Conservation (phyloP, 805 yeast genomes). For the Metschnikowia kofuensis region DNA sequence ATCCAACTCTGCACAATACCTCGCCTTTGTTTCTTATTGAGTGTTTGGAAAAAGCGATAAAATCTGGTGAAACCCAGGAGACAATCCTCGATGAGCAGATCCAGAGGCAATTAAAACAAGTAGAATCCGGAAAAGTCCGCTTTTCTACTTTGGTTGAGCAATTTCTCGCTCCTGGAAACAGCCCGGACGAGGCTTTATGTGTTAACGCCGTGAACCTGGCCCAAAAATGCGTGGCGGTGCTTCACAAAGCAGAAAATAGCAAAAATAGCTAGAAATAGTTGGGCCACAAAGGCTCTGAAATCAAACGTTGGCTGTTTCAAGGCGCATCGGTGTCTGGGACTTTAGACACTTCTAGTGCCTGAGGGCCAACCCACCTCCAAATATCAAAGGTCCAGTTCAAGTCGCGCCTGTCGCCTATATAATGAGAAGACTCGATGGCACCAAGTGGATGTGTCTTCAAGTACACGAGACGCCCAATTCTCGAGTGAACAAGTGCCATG, state of each 20-base stretch:
- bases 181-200: neutral
- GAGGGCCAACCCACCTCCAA: slow-evolving; percentile 61
- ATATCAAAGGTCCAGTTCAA: slow-evolving; percentile 87
- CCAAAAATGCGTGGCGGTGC: slow-evolving; percentile 4
- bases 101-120: slow-evolving; percentile 1
- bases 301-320: neutral
- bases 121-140: neutral
- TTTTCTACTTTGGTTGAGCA: neutral
- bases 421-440: slow-evolving; percentile 63
- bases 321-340: slow-evolving; percentile 4
- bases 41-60: slow-evolving; percentile 1
- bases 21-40: slow-evolving; percentile 1
- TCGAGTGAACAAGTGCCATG: slow-evolving; percentile 93
- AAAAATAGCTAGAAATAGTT: neutral
- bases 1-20: neutral
- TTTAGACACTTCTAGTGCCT: neutral
- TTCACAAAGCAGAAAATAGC: neutral
- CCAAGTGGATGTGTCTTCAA: slow-evolving; percentile 42
- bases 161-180: neutral
- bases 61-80: slow-evolving; percentile 1
- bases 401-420: slow-evolving; percentile 69
- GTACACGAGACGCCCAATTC: slow-evolving; percentile 69
- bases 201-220: neutral
- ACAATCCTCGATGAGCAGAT: slow-evolving; percentile 1
- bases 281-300: too few species aligned